phyloP scores from a whole-genome alignment of 306 rosid species.

The Cicer bijugum region DNA sequence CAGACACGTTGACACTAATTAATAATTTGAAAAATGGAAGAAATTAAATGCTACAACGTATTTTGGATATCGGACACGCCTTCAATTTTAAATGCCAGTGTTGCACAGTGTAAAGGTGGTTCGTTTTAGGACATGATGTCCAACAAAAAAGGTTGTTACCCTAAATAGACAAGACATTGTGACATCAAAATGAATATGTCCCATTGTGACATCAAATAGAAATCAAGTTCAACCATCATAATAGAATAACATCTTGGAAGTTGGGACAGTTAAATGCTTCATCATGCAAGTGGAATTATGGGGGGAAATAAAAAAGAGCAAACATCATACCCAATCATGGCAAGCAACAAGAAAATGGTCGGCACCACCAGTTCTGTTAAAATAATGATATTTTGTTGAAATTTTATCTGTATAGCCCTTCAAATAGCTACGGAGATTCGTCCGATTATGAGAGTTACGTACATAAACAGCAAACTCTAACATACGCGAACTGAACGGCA shows the following conservation, averaged over 20 bases:
- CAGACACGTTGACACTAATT: too few relatives aligned
- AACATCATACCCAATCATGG: constrained; percentile 85
- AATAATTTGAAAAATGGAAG: too few relatives aligned
- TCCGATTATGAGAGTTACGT: constrained; percentile 87
- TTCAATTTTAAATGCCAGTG: too few relatives aligned
- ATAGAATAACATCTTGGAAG: constrained; percentile 17
- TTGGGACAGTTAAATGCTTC: constrained; percentile 29
- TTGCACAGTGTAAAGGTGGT: not conserved
- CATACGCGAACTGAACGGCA: constrained; percentile 92
- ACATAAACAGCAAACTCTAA: constrained; percentile 73
- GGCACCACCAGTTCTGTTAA: constrained; percentile 87
- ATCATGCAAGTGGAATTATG: constrained; percentile 35
- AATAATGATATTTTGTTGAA: constrained; percentile 76
- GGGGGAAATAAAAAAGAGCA: constrained; percentile 6
- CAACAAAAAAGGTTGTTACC: constrained; percentile 28
- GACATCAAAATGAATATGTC: not conserved
- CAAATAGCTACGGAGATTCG: constrained; percentile 76
- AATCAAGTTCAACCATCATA: constrained; percentile 24
- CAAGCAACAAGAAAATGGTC: constrained; percentile 98
- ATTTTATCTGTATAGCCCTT: constrained; percentile 74
- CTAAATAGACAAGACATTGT: constrained; percentile 1
- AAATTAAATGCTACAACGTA: too few relatives aligned
- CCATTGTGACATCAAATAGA: constrained; percentile 26
- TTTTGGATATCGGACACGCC: too few relatives aligned
- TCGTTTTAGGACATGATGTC: constrained; percentile 26